A percentile compares a stretch with the other conserved stretches of the same genome.
Evolutionary conservation across 1,139 yeast species (phyloP).

Genomic region (Yamadazyma atlantica): DNA sequence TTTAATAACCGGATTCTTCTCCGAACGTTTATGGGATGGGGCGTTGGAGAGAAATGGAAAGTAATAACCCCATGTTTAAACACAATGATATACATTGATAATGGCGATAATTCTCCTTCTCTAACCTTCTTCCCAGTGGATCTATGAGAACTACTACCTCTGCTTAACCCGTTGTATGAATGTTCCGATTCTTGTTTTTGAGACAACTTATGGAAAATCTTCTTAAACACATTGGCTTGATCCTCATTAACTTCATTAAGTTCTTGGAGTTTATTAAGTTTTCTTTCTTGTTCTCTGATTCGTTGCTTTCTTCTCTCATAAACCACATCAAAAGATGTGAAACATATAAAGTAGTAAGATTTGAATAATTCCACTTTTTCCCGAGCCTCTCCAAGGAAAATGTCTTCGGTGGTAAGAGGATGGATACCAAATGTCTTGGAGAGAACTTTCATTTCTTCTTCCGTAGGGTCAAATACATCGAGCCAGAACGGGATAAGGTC

Average conservation of each 20-base stretch:
- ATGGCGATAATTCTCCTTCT: constrained; percentile 82
- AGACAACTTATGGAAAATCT: constrained; percentile 15
- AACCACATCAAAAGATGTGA: constrained; percentile 86
- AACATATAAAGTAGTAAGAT: constrained; percentile 88
- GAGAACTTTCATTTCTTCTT: constrained; percentile 91
- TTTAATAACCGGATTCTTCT: constrained; percentile 84
- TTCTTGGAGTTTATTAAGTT: constrained; percentile 40
- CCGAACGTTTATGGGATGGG: constrained; percentile 94
- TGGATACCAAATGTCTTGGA: constrained; percentile 93
- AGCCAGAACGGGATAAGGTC: constrained; percentile 71
- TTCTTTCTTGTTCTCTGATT: constrained; percentile 45
- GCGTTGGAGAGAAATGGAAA: constrained; percentile 92
- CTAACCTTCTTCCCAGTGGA: constrained; percentile 39
- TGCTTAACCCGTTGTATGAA: constrained; percentile 4
- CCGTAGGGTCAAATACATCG: constrained; percentile 90
- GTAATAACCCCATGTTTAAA: constrained; percentile 89
- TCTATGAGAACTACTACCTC: constrained; percentile 22
- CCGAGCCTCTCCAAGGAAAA: constrained; percentile 87
- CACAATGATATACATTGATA: constrained; percentile 90
- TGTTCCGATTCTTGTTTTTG: constrained; percentile 5
- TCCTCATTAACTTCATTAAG: constrained; percentile 26
- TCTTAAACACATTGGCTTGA: constrained; percentile 10
- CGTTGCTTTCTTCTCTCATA: constrained; percentile 62
- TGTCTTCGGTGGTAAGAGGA: constrained; percentile 95
- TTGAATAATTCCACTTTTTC: constrained; percentile 93